Evolutionary conservation across 306 rosid species (phyloP).

Genomic region (Vigna mungo): DNA sequence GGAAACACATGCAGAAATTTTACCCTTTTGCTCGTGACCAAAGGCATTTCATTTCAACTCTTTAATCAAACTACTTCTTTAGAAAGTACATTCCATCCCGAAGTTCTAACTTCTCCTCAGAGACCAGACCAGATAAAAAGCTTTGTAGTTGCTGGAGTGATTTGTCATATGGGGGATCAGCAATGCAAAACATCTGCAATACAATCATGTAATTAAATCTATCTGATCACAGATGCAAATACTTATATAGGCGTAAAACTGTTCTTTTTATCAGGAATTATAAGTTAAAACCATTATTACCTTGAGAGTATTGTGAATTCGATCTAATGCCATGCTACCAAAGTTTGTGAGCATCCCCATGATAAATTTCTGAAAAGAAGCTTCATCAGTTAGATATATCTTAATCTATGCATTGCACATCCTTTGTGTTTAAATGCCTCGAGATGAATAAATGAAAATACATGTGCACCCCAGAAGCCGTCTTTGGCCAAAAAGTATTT

Average conservation of each 20-base stretch:
- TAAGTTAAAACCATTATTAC: constrained; percentile 51
- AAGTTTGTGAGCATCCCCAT: constrained; percentile 97
- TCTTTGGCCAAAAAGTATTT: not conserved
- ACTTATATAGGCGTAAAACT: not conserved
- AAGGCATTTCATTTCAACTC: constrained; percentile 34
- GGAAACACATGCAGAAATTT: constrained; percentile 30
- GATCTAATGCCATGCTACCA: constrained; percentile 89
- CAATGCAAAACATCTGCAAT: constrained; percentile 88
- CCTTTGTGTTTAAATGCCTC: constrained; percentile 9
- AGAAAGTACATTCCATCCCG: constrained; percentile 84
- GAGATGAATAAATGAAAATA: constrained; percentile 7
- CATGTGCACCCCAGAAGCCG: constrained; percentile 15
- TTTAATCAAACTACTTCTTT: constrained; percentile 58
- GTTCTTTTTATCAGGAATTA: not conserved
- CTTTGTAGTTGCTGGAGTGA: constrained; percentile 91
- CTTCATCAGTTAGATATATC: constrained; percentile 27
- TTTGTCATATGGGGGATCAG: constrained; percentile 91
- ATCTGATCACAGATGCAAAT: constrained; percentile 22
- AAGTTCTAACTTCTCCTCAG: constrained; percentile 85
- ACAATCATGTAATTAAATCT: constrained; percentile 18
- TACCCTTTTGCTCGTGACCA: constrained; percentile 41
- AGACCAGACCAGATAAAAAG: constrained; percentile 82
- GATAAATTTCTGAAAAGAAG: constrained; percentile 79
- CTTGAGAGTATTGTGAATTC: constrained; percentile 97
- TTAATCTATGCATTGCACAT: constrained; percentile 34